Evolutionary conservation across 805 yeast genomes (phyloP).

Genomic region (Sugiyamaella qingdaonensis): DNA sequence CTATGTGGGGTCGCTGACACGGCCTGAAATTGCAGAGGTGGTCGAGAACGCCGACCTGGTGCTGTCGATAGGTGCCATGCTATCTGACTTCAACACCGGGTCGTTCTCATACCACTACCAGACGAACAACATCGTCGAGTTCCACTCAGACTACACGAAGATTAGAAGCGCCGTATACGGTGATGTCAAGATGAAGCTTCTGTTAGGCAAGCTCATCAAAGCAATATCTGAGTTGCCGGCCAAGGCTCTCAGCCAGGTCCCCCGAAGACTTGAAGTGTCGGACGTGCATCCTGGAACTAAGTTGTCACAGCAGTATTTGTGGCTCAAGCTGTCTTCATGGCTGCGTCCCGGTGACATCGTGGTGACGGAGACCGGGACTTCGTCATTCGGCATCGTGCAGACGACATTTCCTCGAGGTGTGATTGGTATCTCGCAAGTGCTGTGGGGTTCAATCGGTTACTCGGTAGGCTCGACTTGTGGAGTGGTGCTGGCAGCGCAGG

Average conservation of each 20-base stretch:
- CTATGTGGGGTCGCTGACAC: slow-evolving; percentile 76
- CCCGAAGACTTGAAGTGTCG: slow-evolving; percentile 26
- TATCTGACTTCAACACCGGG: slow-evolving; percentile 89
- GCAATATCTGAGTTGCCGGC: slow-evolving; percentile 1
- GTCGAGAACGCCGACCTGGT: slow-evolving; percentile 74
- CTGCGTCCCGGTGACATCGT: slow-evolving; percentile 54
- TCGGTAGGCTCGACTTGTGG: slow-evolving; percentile 63
- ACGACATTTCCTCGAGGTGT: slow-evolving; percentile 49
- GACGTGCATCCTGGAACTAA: slow-evolving; percentile 30
- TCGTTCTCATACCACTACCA: slow-evolving; percentile 57
- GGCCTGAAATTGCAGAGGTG: slow-evolving; percentile 64
- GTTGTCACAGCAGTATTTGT: slow-evolving; percentile 43
- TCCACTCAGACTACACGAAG: slow-evolving; percentile 53
- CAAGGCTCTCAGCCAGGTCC: slow-evolving; percentile 10
- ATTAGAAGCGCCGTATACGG: slow-evolving; percentile 50
- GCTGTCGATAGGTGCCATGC: slow-evolving; percentile 73
- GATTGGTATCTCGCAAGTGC: slow-evolving; percentile 54
- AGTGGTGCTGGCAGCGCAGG: slow-evolving; percentile 55
- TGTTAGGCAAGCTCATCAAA: slow-evolving; percentile 32
- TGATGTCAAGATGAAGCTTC: slow-evolving; percentile 49
- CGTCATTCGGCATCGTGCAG: slow-evolving; percentile 58
- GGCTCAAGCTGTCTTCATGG: slow-evolving; percentile 50
- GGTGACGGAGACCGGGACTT: slow-evolving; percentile 63
- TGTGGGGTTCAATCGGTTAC: slow-evolving; percentile 67
- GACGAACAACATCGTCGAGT: slow-evolving; percentile 51